Conservation (phyloP, 202 grass and related monocot genomes). For the Elaeis oleifera region DNA sequence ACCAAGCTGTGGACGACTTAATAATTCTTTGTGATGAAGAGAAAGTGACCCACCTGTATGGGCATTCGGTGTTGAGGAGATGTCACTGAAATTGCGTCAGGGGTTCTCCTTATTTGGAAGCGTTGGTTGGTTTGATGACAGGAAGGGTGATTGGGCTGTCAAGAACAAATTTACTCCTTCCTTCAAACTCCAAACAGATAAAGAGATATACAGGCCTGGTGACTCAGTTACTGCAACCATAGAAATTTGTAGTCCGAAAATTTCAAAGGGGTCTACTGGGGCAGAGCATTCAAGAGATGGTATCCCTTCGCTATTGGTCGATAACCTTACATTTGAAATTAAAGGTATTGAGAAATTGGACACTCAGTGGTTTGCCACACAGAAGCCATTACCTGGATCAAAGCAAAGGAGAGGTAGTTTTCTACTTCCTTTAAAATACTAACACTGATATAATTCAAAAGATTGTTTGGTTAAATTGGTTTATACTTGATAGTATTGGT, state of each 20-base stretch:
- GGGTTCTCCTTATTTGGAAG: conserved; percentile 69
- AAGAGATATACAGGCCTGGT: conserved; percentile 72
- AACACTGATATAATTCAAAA: too few relatives aligned
- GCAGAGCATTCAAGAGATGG: background rate
- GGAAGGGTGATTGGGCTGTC: conserved; percentile 28
- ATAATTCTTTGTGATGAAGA: too few relatives aligned
- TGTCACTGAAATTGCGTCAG: conserved; percentile 56
- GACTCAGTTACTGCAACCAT: conserved; percentile 58
- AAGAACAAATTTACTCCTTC: conserved; percentile 47
- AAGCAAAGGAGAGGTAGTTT: conserved; percentile 76
- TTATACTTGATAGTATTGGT: too few relatives aligned
- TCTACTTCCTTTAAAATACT: background rate
- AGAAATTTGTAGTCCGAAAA: conserved; percentile 44
- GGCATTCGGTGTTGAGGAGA: conserved; percentile 20
- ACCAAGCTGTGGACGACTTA: too few relatives aligned
- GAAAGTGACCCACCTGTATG: conserved; percentile 14
- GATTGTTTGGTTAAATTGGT: too few relatives aligned
- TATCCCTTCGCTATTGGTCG: conserved; percentile 52
- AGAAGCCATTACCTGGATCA: conserved; percentile 57
- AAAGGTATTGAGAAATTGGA: conserved; percentile 95
- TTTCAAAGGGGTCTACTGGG: conserved; percentile 30
- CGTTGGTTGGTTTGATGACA: conserved; percentile 63
- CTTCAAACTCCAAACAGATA: conserved; percentile 74
- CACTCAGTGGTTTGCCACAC: conserved; percentile 71
- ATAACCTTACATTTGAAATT: conserved; percentile 61